These are phyloP conservation scores for Neurospora tetrasperma DNA, from an alignment of 495 filamentous ascomycete genomes.

Conservation along the genomic window DNA sequence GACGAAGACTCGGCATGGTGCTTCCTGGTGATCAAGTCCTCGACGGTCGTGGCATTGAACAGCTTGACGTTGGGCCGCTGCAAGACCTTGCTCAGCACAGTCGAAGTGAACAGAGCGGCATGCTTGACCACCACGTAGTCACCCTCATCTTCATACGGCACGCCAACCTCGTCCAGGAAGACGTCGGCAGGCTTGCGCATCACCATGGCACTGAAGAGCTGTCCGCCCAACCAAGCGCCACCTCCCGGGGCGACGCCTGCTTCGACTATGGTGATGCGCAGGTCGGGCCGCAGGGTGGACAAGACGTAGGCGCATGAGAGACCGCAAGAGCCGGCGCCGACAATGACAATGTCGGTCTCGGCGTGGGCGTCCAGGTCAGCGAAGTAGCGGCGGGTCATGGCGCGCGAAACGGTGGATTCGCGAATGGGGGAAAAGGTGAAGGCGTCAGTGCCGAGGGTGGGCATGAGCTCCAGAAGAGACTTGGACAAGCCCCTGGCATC, in stretches of 20 bases:
- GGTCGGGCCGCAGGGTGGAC: conserved; percentile 71
- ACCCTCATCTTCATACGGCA: conserved; percentile 81
- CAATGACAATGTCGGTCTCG: conserved; percentile 84
- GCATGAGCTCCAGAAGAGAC: conserved; percentile 46
- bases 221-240: conserved; percentile 86
- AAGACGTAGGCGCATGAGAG: conserved; percentile 76
- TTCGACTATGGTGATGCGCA: conserved; percentile 88
- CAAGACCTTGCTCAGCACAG: conserved; percentile 70
- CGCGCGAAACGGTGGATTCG: conserved; percentile 80
- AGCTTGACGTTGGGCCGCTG: conserved; percentile 84
- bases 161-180: conserved; percentile 68
- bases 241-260: conserved; percentile 77
- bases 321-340: conserved; percentile 81
- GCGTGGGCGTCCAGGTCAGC: conserved; percentile 79
- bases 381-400: conserved; percentile 90
- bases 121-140: conserved; percentile 88
- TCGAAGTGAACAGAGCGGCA: conserved; percentile 82
- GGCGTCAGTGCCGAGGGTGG: conserved; percentile 43
- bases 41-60: conserved; percentile 86
- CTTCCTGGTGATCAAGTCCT: conserved; percentile 75
- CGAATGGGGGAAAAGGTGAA: conserved; percentile 81
- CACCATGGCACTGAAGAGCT: conserved; percentile 88
- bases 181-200: conserved; percentile 83
- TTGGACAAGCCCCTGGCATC: conserved; percentile 35
- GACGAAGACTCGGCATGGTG: conserved; percentile 5